phyloP scores from a whole-genome alignment of 2,329 filamentous ascomycete species.

The Paecilomyces sp. region DNA sequence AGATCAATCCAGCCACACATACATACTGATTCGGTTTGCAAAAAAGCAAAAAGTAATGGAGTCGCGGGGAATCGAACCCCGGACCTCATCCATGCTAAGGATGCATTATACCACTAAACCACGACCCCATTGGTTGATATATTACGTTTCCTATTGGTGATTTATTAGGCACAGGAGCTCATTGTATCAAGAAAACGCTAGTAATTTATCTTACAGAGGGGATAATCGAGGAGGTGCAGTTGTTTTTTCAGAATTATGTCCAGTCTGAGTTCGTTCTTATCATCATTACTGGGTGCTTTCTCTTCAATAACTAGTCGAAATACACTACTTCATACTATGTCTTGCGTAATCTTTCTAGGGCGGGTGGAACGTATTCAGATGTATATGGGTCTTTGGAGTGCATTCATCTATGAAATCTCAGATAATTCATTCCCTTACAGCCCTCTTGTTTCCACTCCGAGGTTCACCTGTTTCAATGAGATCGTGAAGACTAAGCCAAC shows the following conservation, averaged over 20 bases:
- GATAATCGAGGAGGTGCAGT: neutral
- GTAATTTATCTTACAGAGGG: neutral
- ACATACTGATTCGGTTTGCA: too few species aligned
- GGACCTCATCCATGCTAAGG: constrained; percentile 37
- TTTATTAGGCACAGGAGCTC: neutral
- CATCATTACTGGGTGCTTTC: too few species aligned
- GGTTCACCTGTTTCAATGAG: too few species aligned
- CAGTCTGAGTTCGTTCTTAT: too few species aligned
- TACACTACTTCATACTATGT: too few species aligned
- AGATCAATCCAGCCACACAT: too few species aligned
- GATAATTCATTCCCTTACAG: too few species aligned
- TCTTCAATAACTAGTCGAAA: too few species aligned
- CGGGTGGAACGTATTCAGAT: neutral
- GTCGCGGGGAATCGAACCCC: constrained; percentile 38
- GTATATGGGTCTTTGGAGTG: neutral
- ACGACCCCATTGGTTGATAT: constrained; percentile 7
- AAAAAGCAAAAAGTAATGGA: constrained; percentile 16
- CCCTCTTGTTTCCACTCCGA: too few species aligned
- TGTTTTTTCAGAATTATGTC: too few species aligned
- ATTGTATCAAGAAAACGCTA: neutral
- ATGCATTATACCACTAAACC: constrained; percentile 37
- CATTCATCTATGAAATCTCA: neutral
- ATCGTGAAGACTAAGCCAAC: neutral
- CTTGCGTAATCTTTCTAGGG: too few species aligned
- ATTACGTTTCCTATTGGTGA: neutral